Conservation (phyloP, 1,139 yeast species). For the Arxiozyma slooffiae region DNA sequence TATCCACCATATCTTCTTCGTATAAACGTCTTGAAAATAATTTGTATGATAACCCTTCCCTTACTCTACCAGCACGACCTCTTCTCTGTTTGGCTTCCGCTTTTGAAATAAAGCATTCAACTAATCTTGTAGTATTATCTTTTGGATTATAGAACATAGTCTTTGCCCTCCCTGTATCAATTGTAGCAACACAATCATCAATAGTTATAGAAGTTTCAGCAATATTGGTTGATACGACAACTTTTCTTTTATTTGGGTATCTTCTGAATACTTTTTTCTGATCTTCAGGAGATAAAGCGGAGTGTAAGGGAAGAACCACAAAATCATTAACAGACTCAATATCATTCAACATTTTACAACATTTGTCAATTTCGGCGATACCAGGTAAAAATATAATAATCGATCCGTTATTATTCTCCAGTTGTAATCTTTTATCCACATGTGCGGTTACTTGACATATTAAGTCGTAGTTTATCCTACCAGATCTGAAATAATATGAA, state of each 20-base stretch:
- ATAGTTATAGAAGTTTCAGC: slow-evolving; percentile 87
- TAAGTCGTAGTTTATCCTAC: slow-evolving; percentile 66
- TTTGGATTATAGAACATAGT: slow-evolving; percentile 59
- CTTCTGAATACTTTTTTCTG: slow-evolving; percentile 67
- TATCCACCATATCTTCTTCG: slow-evolving; percentile 45
- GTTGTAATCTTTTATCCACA: slow-evolving; percentile 40
- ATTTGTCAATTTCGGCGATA: slow-evolving; percentile 69
- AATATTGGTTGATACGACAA: slow-evolving; percentile 83
- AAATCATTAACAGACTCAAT: slow-evolving; percentile 19
- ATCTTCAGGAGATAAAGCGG: slow-evolving; percentile 75
- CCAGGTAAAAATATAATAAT: slow-evolving; percentile 85
- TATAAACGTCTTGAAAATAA: slow-evolving; percentile 60
- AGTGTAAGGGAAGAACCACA: slow-evolving; percentile 65
- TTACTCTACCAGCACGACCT: slow-evolving; percentile 98
- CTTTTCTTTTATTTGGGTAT: slow-evolving; percentile 51
- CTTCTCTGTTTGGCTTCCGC: slow-evolving; percentile 91
- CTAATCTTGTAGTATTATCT: slow-evolving; percentile 57
- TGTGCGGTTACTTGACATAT: slow-evolving; percentile 46
- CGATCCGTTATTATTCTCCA: slow-evolving; percentile 49
- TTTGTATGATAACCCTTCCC: slow-evolving; percentile 72
- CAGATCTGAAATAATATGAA: slow-evolving; percentile 51
- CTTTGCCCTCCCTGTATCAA: slow-evolving; percentile 82
- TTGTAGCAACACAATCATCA: slow-evolving; percentile 86
- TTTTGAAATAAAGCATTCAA: slow-evolving; percentile 79
- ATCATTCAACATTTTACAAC: slow-evolving; percentile 33